Conservation (phyloP, 2,329 filamentous ascomycete genomes). For the Curvularia lunata region DNA sequence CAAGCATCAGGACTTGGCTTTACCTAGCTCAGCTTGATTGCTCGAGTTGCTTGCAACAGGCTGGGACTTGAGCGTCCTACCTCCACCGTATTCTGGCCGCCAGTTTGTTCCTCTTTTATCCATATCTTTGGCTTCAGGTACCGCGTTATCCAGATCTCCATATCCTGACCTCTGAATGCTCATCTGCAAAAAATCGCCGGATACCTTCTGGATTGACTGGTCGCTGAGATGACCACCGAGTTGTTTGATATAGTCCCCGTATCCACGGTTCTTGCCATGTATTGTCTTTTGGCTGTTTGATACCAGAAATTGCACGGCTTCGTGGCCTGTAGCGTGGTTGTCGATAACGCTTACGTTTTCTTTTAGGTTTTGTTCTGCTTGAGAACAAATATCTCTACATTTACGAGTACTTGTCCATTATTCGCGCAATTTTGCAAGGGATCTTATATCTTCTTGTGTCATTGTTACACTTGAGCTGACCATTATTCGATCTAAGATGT, state of each 20-base stretch:
- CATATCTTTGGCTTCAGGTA: not conserved
- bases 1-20: not conserved
- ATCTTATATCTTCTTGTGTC: not conserved
- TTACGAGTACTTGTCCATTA: not conserved
- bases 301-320: constrained; percentile 3
- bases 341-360: not conserved
- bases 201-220: not conserved
- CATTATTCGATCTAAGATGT: not conserved
- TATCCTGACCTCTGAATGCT: not conserved
- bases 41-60: not conserved
- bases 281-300: constrained; percentile 1
- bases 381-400: not conserved
- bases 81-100: not conserved
- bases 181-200: constrained; percentile 2
- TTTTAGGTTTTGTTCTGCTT: not conserved
- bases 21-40: not conserved
- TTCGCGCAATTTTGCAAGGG: constrained; percentile 1
- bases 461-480: not conserved
- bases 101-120: not conserved
- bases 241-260: not conserved
- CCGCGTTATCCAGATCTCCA: not conserved
- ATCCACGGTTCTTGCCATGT: constrained; percentile 1
- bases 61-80: not conserved
- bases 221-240: not conserved
- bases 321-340: not conserved